phyloP scores from a whole-genome alignment of 2,329 filamentous ascomycete species.

The Elsinoe fawcettii region DNA sequence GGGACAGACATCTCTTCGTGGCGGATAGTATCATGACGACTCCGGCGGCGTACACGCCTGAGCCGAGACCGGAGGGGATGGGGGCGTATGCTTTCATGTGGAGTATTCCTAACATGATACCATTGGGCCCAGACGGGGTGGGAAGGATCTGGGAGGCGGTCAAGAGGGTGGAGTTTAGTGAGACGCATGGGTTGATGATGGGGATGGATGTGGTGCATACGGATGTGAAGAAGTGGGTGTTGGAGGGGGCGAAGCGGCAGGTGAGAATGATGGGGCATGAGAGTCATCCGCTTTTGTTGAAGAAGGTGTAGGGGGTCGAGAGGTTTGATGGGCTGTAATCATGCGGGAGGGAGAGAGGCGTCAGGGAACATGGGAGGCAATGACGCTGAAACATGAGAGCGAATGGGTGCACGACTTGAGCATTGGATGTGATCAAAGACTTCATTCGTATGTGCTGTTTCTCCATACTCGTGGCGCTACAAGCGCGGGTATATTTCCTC shows the following conservation, averaged over 20 bases:
- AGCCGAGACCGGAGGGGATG: conserved; percentile 38
- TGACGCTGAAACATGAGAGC: background rate
- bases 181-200: conserved; percentile 60
- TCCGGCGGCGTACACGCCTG: conserved; percentile 38
- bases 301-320: conserved; percentile 14
- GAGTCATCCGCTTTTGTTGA: conserved; percentile 22
- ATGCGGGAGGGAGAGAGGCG: too few relatives aligned
- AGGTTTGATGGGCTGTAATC: background rate
- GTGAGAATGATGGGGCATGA: conserved; percentile 33
- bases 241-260: conserved; percentile 73
- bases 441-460: background rate
- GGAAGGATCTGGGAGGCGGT: conserved; percentile 62
- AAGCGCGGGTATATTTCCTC: conserved; percentile 4
- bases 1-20: conserved; percentile 56
- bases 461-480: background rate
- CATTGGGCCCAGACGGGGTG: conserved; percentile 57
- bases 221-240: conserved; percentile 55
- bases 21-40: conserved; percentile 71
- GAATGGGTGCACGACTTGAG: background rate
- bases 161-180: conserved; percentile 53
- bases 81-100: conserved; percentile 63
- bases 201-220: conserved; percentile 52
- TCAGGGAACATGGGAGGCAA: too few relatives aligned
- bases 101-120: conserved; percentile 68
- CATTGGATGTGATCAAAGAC: background rate